phyloP scores from a whole-genome alignment of 768 basidiomycete species.

The Termitomyces sp. region DNA sequence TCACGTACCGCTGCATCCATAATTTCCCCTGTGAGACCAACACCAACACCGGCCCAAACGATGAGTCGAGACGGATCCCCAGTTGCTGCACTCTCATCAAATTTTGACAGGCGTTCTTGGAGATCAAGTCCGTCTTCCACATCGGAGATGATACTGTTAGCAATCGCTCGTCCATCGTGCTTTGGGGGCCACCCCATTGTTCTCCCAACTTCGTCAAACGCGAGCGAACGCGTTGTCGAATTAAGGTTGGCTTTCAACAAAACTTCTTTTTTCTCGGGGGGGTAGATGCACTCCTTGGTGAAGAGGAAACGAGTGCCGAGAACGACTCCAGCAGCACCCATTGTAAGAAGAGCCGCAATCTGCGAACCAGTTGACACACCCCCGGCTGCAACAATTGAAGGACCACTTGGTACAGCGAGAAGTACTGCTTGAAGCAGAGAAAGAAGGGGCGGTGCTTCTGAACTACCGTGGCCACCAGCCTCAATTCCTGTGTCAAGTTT shows the following conservation, averaged over 20 bases:
- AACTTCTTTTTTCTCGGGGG: slow-evolving; percentile 29
- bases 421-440: slow-evolving; percentile 32
- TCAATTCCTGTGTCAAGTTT: slow-evolving; percentile 32
- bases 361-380: slow-evolving; percentile 42
- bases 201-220: slow-evolving; percentile 29
- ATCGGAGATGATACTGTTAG: slow-evolving; percentile 1
- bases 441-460: slow-evolving; percentile 31
- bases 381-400: slow-evolving; percentile 42
- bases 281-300: slow-evolving; percentile 38
- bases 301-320: slow-evolving; percentile 46
- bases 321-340: slow-evolving; percentile 41
- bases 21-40: slow-evolving; percentile 21
- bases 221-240: slow-evolving; percentile 31
- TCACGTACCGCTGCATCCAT: slow-evolving; percentile 1
- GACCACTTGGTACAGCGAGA: slow-evolving; percentile 22
- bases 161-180: slow-evolving; percentile 2
- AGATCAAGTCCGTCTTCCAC: slow-evolving; percentile 21
- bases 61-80: slow-evolving; percentile 27
- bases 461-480: slow-evolving; percentile 43
- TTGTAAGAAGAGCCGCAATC: slow-evolving; percentile 33
- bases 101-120: slow-evolving; percentile 21
- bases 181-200: slow-evolving; percentile 5
- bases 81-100: slow-evolving; percentile 22
- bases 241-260: slow-evolving; percentile 28
- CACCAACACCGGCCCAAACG: slow-evolving; percentile 40